Percentiles rank a stretch among this genome's conserved stretches.
Conservation (phyloP, 2,329 filamentous ascomycete species). For the Xylariaceae sp. region DNA sequence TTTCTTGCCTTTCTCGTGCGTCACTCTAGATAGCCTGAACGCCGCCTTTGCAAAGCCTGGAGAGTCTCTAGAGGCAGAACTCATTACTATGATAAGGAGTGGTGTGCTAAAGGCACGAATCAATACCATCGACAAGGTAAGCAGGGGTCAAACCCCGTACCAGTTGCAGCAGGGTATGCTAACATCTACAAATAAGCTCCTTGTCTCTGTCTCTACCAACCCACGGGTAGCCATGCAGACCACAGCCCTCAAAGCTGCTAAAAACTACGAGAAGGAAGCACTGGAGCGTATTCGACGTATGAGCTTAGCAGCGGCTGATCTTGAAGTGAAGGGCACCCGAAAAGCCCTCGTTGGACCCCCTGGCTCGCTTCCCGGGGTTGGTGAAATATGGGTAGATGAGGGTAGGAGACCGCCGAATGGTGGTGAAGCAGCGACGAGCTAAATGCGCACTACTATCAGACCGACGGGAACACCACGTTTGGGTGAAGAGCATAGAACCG, state of each 20-base stretch:
- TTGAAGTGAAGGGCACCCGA: constrained; percentile 63
- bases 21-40: constrained; percentile 79
- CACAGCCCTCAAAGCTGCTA: constrained; percentile 67
- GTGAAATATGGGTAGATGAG: constrained; percentile 31
- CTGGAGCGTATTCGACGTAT: constrained; percentile 77
- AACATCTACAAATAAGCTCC: constrained; percentile 51
- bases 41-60: constrained; percentile 70
- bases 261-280: constrained; percentile 73
- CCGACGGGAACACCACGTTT: not conserved
- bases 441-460: not conserved
- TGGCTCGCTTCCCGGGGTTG: constrained; percentile 23
- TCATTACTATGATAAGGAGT: constrained; percentile 75
- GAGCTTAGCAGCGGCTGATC: constrained; percentile 72
- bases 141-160: constrained; percentile 21
- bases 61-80: constrained; percentile 70
- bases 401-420: constrained; percentile 13
- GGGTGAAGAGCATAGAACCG: not conserved
- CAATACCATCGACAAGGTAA: constrained; percentile 76
- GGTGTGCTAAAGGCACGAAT: constrained; percentile 77
- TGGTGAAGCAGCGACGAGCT: constrained; percentile 14
- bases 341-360: constrained; percentile 16
- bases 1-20: constrained; percentile 85
- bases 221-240: constrained; percentile 70
- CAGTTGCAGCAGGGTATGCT: constrained; percentile 15
- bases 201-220: constrained; percentile 72